phyloP scores from a whole-genome alignment of 2,329 filamentous ascomycete species.

The Botrytis galanthina region DNA sequence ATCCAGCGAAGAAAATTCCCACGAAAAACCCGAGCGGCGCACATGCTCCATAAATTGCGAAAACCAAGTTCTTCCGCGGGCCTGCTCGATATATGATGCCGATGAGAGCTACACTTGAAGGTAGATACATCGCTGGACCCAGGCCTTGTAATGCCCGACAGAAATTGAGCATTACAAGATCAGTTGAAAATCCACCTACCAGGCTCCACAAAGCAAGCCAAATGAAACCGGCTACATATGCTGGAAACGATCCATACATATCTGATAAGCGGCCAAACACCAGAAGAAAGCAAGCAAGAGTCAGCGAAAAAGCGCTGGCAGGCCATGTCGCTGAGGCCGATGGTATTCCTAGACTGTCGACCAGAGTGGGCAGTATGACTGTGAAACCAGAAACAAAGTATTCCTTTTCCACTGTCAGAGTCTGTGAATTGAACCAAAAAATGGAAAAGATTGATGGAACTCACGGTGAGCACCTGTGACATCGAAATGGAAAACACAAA shows the following conservation, averaged over 20 bases:
- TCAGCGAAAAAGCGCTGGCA: constrained; percentile 58
- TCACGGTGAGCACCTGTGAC: constrained; percentile 55
- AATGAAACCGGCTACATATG: constrained; percentile 57
- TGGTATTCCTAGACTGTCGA: constrained; percentile 61
- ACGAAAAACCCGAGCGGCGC: constrained; percentile 55
- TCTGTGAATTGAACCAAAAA: background rate
- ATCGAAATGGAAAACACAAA: constrained; percentile 60
- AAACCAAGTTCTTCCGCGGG: constrained; percentile 65
- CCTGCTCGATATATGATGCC: constrained; percentile 65
- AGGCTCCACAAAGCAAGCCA: constrained; percentile 71
- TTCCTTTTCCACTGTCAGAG: constrained; percentile 43
- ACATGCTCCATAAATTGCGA: constrained; percentile 55
- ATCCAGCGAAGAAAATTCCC: constrained; percentile 64
- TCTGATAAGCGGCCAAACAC: constrained; percentile 61
- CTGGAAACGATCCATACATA: constrained; percentile 59
- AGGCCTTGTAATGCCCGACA: constrained; percentile 73
- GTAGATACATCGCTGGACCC: constrained; percentile 69
- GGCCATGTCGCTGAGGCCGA: constrained; percentile 60
- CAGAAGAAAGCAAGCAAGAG: constrained; percentile 57
- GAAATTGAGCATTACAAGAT: constrained; percentile 67
- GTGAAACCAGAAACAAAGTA: constrained; percentile 73
- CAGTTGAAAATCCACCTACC: constrained; percentile 66
- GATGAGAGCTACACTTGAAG: constrained; percentile 64
- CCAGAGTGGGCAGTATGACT: constrained; percentile 67
- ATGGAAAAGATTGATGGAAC: constrained; percentile 22